A percentile compares a stretch with the other conserved stretches of the same genome.
These are phyloP conservation scores for Aureobasidium sp. DNA, from an alignment of 2,329 filamentous ascomycete genomes.

Conservation along the genomic window DNA sequence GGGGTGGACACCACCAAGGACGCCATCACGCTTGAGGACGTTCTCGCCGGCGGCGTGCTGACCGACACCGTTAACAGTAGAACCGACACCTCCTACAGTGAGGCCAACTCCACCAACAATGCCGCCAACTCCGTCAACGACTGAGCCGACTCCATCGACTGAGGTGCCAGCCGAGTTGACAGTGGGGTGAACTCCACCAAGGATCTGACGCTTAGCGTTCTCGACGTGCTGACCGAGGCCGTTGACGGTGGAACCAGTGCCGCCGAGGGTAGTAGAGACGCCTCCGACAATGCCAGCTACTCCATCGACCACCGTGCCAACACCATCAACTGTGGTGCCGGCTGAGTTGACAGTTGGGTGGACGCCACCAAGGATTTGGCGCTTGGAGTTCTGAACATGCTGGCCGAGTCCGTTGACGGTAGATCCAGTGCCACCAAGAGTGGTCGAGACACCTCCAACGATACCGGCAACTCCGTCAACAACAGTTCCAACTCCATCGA, in stretches of 20 bases:
- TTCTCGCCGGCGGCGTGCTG: neutral
- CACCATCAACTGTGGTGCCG: neutral
- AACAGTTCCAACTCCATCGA: neutral
- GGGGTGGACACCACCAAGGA: neutral
- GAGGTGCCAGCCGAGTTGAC: neutral
- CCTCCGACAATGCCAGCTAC: neutral
- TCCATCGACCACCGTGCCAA: neutral
- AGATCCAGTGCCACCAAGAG: neutral
- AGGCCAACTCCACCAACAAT: neutral
- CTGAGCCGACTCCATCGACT: neutral
- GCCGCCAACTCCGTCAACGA: neutral
- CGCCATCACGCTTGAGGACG: neutral
- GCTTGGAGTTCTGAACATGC: neutral
- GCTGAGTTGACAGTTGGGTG: neutral
- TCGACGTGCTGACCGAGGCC: neutral
- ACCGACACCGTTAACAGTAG: neutral
- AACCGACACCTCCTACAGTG: neutral
- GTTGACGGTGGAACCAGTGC: neutral
- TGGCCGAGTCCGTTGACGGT: neutral
- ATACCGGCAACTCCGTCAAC: neutral
- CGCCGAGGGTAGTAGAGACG: neutral
- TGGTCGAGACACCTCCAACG: neutral
- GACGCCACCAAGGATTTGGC: neutral
- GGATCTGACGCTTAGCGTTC: neutral
- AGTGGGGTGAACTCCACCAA: neutral